Evolutionary conservation across 345 rosid species (phyloP), one percentile per base, ranked within the genome.

Genomic region (Syzygium aqueum): DNA sequence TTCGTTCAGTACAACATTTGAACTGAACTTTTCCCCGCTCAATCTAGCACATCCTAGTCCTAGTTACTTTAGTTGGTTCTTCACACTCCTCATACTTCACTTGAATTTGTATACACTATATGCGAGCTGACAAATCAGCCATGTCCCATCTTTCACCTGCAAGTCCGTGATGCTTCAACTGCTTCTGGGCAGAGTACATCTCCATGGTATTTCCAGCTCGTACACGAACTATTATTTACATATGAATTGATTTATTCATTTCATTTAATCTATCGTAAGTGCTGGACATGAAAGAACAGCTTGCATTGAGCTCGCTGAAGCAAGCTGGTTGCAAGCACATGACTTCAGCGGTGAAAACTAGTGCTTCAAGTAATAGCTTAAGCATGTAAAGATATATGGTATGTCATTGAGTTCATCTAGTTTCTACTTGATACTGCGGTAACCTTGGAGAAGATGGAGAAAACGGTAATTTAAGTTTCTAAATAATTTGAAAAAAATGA

Each of bases 1-100:
- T 54, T 27, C 3, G 23, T 54, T 54, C 59, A 22, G 5, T 54
- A 22, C 59, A 54, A 54, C 1, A 57, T 57, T 4, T 57, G 63
- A 57, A 57, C 28, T 0, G 2, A 57, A 23, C 28, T 4, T 63
- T n/a, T 63, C 21, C 37, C 0, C 0, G 0, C 73, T 14, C 5
- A 0, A 63, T n/a, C 17, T 63, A 63, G n/a, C 14, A n/a, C 0
- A 7, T 6, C 10, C 0, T n/a, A n/a, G 9, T 63, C 33, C 19
- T 1, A n/a, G 53, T 4, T 51, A 51, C 53, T 14, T 14, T 51
- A 51, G 33, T 61, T 27, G 37, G 33, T 61, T 61, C 73, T 61
- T 61, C n/a, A n/a, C 33, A n/a, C 19, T 61, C 73, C 37, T 61
- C 37, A 7, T 13, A 33, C 51, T 50, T 50, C 11, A 2, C 51